phyloP scores from a whole-genome alignment of 2,329 filamentous ascomycete species.

The Hypoxylon sp. region DNA sequence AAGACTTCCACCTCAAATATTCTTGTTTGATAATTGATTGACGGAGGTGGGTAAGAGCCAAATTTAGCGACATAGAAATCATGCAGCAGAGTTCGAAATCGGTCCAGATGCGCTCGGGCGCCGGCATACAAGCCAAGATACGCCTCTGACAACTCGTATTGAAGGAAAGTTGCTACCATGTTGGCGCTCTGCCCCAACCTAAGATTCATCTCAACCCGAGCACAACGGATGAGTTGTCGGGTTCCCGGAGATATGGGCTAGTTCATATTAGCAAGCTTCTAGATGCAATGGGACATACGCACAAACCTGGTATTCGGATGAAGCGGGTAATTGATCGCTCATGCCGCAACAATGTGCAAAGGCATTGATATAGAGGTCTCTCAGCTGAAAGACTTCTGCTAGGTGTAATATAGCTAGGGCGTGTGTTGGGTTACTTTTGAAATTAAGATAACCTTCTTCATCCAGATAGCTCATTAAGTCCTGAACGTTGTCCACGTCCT shows the following conservation, averaged over 20 bases:
- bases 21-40: constrained; percentile 58
- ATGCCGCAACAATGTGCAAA: constrained; percentile 86
- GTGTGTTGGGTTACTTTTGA: constrained; percentile 76
- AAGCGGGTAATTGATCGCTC: constrained; percentile 71
- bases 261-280: constrained; percentile 44
- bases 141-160: constrained; percentile 77
- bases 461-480: constrained; percentile 77
- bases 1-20: constrained; percentile 72
- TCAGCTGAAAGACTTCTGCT: constrained; percentile 75
- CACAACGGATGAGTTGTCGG: constrained; percentile 74
- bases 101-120: constrained; percentile 77
- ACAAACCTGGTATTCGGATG: constrained; percentile 73
- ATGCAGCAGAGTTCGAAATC: constrained; percentile 78
- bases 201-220: constrained; percentile 75
- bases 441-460: constrained; percentile 77
- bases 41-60: constrained; percentile 78
- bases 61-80: constrained; percentile 76
- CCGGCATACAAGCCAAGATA: constrained; percentile 74
- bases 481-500: constrained; percentile 68
- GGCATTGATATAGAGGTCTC: constrained; percentile 78
- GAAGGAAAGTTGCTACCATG: constrained; percentile 77
- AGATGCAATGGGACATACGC: constrained; percentile 4
- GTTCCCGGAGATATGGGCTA: constrained; percentile 68
- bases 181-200: constrained; percentile 70
- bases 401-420: constrained; percentile 77